These are phyloP conservation scores for Penicillium riverlandense DNA, from an alignment of 495 filamentous ascomycete genomes.

Conservation along the genomic window DNA sequence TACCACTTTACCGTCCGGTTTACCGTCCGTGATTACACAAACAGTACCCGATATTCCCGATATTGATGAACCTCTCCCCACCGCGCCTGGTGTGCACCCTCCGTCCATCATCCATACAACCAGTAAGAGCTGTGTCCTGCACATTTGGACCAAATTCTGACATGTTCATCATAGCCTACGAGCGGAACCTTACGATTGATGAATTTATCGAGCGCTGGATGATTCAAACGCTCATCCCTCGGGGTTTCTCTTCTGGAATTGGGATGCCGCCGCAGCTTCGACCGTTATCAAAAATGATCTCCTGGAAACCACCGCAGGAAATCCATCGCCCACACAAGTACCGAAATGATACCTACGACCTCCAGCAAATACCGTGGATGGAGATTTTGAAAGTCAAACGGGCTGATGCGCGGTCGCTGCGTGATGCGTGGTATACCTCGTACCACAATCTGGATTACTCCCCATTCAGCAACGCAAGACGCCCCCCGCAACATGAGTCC, in stretches of 20 bases:
- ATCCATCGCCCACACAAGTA: constrained; percentile 37
- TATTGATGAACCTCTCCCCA: not conserved
- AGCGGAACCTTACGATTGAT: constrained; percentile 37
- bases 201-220: constrained; percentile 40
- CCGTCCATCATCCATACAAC: constrained; percentile 27
- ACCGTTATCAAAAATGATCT: constrained; percentile 22
- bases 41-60: constrained; percentile 1
- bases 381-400: constrained; percentile 54
- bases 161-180: constrained; percentile 18
- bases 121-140: constrained; percentile 17
- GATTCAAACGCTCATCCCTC: constrained; percentile 13
- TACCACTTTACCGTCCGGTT: constrained; percentile 7
- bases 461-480: constrained; percentile 14
- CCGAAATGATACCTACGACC: constrained; percentile 54
- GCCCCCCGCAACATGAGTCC: constrained; percentile 20
- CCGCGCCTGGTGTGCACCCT: constrained; percentile 16
- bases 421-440: constrained; percentile 41
- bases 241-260: constrained; percentile 13
- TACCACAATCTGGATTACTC: constrained; percentile 36
- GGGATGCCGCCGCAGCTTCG: constrained; percentile 14
- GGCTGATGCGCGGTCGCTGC: constrained; percentile 49
- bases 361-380: constrained; percentile 75
- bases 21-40: constrained; percentile 1
- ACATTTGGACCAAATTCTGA: no score
- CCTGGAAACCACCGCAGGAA: constrained; percentile 33